These are phyloP conservation scores for Rhizophlyctis rosea DNA, from an alignment of 192 early-diverging fungal genomes.

Conservation along the genomic window DNA sequence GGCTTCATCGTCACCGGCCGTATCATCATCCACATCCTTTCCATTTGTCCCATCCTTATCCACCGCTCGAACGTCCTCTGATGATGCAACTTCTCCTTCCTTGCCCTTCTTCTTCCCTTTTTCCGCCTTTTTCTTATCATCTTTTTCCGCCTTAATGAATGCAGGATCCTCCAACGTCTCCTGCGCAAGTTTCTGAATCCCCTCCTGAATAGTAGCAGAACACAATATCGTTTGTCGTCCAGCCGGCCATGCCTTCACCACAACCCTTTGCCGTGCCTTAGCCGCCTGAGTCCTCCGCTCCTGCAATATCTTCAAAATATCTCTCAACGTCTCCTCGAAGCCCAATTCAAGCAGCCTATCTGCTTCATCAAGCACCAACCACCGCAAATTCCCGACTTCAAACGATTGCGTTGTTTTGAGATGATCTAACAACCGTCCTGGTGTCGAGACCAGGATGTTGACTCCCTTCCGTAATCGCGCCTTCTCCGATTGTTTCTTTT, in stretches of 20 bases:
- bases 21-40: conserved; percentile 26
- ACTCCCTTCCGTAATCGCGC: conserved; percentile 78
- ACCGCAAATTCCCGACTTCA: conserved; percentile 76
- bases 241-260: conserved; percentile 35
- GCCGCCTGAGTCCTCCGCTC: conserved; percentile 22
- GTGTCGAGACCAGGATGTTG: conserved; percentile 88
- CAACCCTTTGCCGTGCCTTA: conserved; percentile 13
- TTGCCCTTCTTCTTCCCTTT: conserved; percentile 12
- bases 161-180: conserved; percentile 72
- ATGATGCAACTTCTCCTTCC: conserved; percentile 14
- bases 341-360: conserved; percentile 95
- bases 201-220: conserved; percentile 88
- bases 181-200: conserved; percentile 80
- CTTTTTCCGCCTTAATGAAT: conserved; percentile 55
- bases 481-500: conserved; percentile 86
- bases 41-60: not conserved
- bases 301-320: conserved; percentile 41
- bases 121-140: conserved; percentile 8
- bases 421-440: conserved; percentile 95
- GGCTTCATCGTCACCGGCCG: conserved; percentile 10
- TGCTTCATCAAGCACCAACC: conserved; percentile 97
- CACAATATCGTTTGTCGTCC: conserved; percentile 57
- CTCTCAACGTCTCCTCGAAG: conserved; percentile 56
- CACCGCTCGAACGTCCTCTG: not conserved
- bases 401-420: conserved; percentile 80